Evolutionary conservation across 345 rosid species (phyloP), one percentile per base, ranked within the genome.

Genomic region (Eucalyptus pauciflora): DNA sequence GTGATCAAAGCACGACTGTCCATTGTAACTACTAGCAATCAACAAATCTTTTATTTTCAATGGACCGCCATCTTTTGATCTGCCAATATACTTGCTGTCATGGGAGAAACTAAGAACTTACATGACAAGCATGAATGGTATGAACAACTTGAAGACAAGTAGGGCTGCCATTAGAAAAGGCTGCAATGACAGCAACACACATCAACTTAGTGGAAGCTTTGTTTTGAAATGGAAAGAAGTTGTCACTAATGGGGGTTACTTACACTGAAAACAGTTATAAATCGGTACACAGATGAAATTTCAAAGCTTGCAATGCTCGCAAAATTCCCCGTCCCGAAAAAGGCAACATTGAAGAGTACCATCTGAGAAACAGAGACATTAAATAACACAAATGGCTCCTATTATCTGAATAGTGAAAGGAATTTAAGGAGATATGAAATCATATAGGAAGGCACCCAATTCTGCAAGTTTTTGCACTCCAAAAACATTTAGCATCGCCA

Each of bases 221-320:
- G 87, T 48, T 62, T 45, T 49, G 56, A 51, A 88, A 93, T 79
- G 81, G 87, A 64, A 86, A 89, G 50, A 50, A 50, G 25, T 18
- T 25, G 14, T 50, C 62, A 29, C 60, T 50, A 33, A 29, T 12
- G 54, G 29, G 20, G 16, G 60, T 87, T 86, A 94, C 99, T 97
- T 94, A 97, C 99, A 62, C 98, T 97, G 94, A 97, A 97, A 91
- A 97, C 89, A 64, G 99, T 97, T 94, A 97, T 95, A 91, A 97
- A 97, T 64, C 99, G 94, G 87, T 96, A 97, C 58, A 97, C 99
- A 49, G 99, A 97, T 87, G 99, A 97, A 90, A 97, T 97, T 96
- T 97, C 99, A 91, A 97, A 97, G 93, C 99, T 97, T 88, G 99
- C 99, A 91, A 97, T 97, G 92, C 99, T 97, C 85, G 99, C 99